Percentiles rank a stretch among this genome's conserved stretches.
Evolutionary conservation across 78 protist species (phyloP).

Genomic region (Cavenderia fasciculata): DNA sequence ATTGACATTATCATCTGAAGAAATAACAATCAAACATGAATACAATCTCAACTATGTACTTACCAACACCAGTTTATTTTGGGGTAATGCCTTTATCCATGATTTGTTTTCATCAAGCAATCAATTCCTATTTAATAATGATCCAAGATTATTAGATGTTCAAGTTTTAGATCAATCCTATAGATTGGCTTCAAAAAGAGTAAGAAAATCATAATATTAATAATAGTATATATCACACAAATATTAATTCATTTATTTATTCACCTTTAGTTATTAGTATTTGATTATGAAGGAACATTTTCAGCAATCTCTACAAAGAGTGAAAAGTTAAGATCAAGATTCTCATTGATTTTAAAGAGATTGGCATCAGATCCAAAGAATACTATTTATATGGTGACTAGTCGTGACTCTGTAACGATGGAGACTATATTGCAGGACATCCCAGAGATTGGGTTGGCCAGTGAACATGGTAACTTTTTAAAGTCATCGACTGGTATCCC

Average conservation of each 20-base stretch:
- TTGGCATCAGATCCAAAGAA: conserved; percentile 46
- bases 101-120: background rate
- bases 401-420: conserved; percentile 37
- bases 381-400: conserved; percentile 19
- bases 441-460: conserved; percentile 59
- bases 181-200: conserved; percentile 9
- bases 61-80: conserved; percentile 33
- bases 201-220: too few species aligned
- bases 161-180: conserved; percentile 39
- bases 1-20: conserved; percentile 1
- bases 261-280: conserved; percentile 21
- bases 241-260: too few species aligned
- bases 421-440: conserved; percentile 31
- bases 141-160: conserved; percentile 6
- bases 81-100: conserved; percentile 57
- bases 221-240: too few species aligned
- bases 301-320: background rate
- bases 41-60: conserved; percentile 41
- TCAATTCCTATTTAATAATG: background rate
- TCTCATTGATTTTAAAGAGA: conserved; percentile 19
- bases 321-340: conserved; percentile 8
- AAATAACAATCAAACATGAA: conserved; percentile 3
- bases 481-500: conserved; percentile 50
- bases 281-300: conserved; percentile 57
- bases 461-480: conserved; percentile 50